Evolutionary conservation across 1,139 yeast species (phyloP).

Genomic region (Zygoascus hellenicus): DNA sequence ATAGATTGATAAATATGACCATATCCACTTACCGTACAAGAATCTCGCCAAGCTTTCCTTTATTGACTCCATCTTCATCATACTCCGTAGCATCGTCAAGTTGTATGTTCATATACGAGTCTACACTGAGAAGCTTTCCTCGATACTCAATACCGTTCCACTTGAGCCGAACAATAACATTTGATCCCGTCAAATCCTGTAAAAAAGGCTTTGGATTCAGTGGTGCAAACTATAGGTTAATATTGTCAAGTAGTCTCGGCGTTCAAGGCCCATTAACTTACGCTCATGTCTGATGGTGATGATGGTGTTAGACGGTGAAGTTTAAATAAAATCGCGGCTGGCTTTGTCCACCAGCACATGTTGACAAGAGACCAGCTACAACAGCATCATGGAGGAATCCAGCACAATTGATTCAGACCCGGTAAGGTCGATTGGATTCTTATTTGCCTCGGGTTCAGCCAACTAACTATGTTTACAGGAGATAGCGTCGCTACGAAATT

Average conservation of each 20-base stretch:
- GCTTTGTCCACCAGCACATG: not conserved
- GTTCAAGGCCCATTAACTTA: not conserved
- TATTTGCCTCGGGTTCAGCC: no score
- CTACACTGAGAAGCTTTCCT: slow-evolving; percentile 77
- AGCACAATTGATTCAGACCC: slow-evolving; percentile 6
- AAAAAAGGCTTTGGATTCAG: slow-evolving; percentile 89
- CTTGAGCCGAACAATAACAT: slow-evolving; percentile 79
- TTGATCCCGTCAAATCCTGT: slow-evolving; percentile 61
- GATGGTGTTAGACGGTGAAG: not conserved
- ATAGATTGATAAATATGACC: not conserved
- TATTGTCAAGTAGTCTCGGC: not conserved
- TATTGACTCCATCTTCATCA: slow-evolving; percentile 42
- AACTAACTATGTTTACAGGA: slow-evolving; percentile 3
- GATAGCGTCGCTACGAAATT: slow-evolving; percentile 8
- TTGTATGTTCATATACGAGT: slow-evolving; percentile 88
- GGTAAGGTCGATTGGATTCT: not conserved
- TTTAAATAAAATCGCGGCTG: slow-evolving; percentile 1
- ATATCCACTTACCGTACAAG: slow-evolving; percentile 54
- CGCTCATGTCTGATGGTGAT: slow-evolving; percentile 6
- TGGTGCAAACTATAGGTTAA: slow-evolving; percentile 52
- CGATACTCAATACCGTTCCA: slow-evolving; percentile 90
- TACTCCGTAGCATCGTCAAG: slow-evolving; percentile 65
- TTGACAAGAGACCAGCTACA: not conserved
- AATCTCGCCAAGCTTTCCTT: slow-evolving; percentile 70
- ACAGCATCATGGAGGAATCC: no score